Percentiles rank a stretch among this genome's conserved stretches.
phyloP scores from a whole-genome alignment of 495 filamentous ascomycete species.

The Neurospora sp. region DNA sequence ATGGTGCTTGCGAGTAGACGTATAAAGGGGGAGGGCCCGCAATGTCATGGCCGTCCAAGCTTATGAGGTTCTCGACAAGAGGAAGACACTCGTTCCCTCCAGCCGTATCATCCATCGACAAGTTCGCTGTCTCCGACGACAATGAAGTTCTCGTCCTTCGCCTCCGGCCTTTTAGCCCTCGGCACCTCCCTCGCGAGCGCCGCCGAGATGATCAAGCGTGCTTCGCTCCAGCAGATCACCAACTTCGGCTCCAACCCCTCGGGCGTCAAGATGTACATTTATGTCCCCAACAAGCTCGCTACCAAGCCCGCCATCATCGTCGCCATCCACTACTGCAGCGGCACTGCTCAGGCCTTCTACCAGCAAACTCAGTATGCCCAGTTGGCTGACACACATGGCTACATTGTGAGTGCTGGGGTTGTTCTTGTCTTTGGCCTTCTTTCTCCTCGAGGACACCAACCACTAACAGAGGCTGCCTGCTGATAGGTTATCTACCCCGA shows the following conservation, averaged over 20 bases:
- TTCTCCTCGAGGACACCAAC: too few relatives aligned
- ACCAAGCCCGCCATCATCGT: conserved; percentile 36
- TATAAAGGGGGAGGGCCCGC: background rate
- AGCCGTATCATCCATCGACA: background rate
- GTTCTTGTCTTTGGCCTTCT: too few relatives aligned
- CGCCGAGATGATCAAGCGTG: conserved; percentile 15
- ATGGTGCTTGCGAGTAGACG: background rate
- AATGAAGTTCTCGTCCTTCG: conserved; percentile 21
- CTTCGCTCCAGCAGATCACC: conserved; percentile 24
- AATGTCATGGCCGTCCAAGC: background rate
- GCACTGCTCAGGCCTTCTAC: conserved; percentile 42
- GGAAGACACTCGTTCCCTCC: background rate
- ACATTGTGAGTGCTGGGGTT: conserved; percentile 27
- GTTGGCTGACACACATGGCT: conserved; percentile 43
- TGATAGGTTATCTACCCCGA: conserved; percentile 28
- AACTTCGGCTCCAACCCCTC: conserved; percentile 32
- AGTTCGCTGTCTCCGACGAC: background rate
- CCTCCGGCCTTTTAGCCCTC: conserved; percentile 19
- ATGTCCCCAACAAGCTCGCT: conserved; percentile 27
- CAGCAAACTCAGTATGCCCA: conserved; percentile 34
- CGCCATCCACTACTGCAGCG: conserved; percentile 46
- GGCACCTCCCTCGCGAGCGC: conserved; percentile 8
- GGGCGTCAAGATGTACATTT: conserved; percentile 28
- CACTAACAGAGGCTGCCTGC: too few relatives aligned
- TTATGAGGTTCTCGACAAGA: background rate